Percentiles rank a stretch among this genome's conserved stretches.
Conservation (phyloP, 2,329 filamentous ascomycete genomes). For the Trichoderma asperellum region DNA sequence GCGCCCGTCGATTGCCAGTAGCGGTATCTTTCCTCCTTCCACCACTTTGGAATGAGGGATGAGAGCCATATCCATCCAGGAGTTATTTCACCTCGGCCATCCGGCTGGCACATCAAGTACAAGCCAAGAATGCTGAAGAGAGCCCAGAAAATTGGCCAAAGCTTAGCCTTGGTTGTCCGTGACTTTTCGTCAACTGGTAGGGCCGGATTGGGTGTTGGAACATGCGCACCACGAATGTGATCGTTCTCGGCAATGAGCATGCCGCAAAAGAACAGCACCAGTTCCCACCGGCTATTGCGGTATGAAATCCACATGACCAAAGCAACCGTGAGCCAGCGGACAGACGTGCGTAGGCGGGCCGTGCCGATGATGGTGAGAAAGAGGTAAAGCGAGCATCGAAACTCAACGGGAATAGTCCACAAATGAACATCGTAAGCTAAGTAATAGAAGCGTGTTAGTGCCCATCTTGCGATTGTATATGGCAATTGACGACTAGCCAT, state of each 20-base stretch:
- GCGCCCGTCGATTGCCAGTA: slow-evolving; percentile 62
- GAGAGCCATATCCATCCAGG: slow-evolving; percentile 58
- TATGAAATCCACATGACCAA: slow-evolving; percentile 51
- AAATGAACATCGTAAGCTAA: slow-evolving; percentile 60
- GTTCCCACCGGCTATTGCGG: slow-evolving; percentile 56
- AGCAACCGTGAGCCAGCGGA: slow-evolving; percentile 50
- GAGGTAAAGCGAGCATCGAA: slow-evolving; percentile 60
- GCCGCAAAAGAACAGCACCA: slow-evolving; percentile 59
- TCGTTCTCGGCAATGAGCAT: slow-evolving; percentile 61
- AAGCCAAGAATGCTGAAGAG: slow-evolving; percentile 53
- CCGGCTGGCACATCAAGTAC: slow-evolving; percentile 53
- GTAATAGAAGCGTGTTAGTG: slow-evolving; percentile 31
- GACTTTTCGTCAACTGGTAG: slow-evolving; percentile 36
- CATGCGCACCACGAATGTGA: slow-evolving; percentile 52
- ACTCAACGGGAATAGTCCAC: slow-evolving; percentile 67
- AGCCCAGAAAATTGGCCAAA: slow-evolving; percentile 43
- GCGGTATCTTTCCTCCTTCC: slow-evolving; percentile 53
- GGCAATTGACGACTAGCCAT: background rate
- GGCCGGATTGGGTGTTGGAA: slow-evolving; percentile 34
- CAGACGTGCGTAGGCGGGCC: slow-evolving; percentile 48
- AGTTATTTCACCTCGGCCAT: slow-evolving; percentile 49
- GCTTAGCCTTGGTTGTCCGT: slow-evolving; percentile 7
- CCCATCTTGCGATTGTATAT: background rate
- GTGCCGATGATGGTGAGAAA: slow-evolving; percentile 58
- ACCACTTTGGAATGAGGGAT: slow-evolving; percentile 54